Conservation (phyloP, 148 eudicot species). For the Camellia granthamiana region DNA sequence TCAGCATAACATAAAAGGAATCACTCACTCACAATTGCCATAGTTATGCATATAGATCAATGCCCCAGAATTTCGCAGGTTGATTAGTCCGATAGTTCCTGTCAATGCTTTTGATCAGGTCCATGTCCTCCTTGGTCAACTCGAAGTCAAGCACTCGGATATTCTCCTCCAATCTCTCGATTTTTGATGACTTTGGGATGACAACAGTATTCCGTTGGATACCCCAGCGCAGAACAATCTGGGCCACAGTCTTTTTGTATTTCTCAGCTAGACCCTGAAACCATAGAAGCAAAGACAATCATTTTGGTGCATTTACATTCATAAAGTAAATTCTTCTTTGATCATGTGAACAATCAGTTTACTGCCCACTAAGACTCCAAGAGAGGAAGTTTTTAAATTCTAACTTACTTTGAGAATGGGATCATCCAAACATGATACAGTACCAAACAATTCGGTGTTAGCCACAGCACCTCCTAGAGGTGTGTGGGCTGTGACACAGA, state of each 20-base stretch:
- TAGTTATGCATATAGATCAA: conserved; percentile 59
- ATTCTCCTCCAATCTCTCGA: conserved; percentile 70
- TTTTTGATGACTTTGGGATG: conserved; percentile 85
- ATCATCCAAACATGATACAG: conserved; percentile 90
- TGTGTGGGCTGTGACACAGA: conserved; percentile 90
- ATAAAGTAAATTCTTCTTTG: neutral
- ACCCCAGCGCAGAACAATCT: conserved; percentile 86
- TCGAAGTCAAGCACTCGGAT: conserved; percentile 64
- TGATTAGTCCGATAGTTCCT: conserved; percentile 71
- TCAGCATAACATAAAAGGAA: neutral
- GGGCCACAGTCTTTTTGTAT: conserved; percentile 74
- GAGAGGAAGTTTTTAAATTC: neutral
- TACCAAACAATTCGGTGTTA: conserved; percentile 86
- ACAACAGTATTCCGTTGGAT: conserved; percentile 71
- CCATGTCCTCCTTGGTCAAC: conserved; percentile 78
- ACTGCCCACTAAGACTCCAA: neutral
- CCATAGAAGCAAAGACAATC: conserved; percentile 3
- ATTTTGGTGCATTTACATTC: neutral
- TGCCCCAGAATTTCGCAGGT: conserved; percentile 87
- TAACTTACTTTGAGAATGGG: conserved; percentile 66
- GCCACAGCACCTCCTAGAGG: conserved; percentile 89
- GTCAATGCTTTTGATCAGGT: conserved; percentile 61
- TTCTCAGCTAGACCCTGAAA: conserved; percentile 65
- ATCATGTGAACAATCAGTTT: neutral
- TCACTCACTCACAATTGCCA: neutral